phyloP scores from a whole-genome alignment of 177 flowering plant species.

The Vitis hybrid region DNA sequence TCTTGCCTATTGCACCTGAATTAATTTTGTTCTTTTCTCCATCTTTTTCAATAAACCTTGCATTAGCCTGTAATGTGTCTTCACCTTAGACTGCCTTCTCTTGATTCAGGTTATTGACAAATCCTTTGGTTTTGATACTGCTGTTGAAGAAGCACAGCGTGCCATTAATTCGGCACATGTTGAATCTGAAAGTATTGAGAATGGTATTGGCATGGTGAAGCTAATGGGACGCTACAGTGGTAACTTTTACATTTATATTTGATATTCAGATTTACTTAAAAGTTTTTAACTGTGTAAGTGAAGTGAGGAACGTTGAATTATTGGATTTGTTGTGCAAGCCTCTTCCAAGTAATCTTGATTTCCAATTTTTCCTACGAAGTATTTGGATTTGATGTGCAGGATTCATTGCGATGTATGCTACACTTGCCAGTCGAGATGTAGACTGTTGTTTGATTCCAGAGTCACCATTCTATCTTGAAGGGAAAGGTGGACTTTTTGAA shows the following conservation, averaged over 20 bases:
- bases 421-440: constrained; percentile 74
- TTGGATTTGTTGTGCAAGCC: background rate
- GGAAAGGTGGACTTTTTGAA: constrained; percentile 63
- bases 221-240: constrained; percentile 73
- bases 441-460: constrained; percentile 79
- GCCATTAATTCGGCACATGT: constrained; percentile 77
- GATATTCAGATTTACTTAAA: background rate
- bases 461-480: constrained; percentile 69
- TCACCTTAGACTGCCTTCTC: background rate
- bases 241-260: constrained; percentile 18
- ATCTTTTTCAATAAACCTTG: no score
- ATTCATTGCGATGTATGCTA: constrained; percentile 77
- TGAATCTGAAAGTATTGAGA: constrained; percentile 62
- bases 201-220: constrained; percentile 67
- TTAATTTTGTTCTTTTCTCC: background rate
- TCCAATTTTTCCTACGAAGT: constrained; percentile 1
- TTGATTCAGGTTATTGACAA: constrained; percentile 59
- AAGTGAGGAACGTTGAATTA: background rate
- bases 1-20: background rate
- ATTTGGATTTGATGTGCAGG: constrained; percentile 33
- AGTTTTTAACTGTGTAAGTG: background rate
- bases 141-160: constrained; percentile 79
- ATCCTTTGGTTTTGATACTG: constrained; percentile 75
- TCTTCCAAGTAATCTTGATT: background rate
- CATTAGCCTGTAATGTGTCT: background rate